A percentile compares a stretch with the other conserved stretches of the same genome.
Conservation (phyloP, 176 grass and related monocot species). For the Elaeis guineensis region DNA sequence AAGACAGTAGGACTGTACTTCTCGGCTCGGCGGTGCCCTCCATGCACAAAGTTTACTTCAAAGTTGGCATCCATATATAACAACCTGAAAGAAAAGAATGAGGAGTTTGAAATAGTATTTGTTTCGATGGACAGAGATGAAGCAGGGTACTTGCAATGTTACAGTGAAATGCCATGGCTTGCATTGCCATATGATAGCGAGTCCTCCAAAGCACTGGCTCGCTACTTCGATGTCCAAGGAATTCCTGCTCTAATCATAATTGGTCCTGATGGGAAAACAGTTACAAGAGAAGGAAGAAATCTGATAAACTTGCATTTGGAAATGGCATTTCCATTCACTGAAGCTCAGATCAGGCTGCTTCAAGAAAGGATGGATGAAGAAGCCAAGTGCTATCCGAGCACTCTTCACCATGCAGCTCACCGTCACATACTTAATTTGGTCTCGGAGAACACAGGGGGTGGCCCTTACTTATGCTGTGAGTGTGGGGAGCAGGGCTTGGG, state of each 20-base stretch:
- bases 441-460: constrained; percentile 42
- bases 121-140: constrained; percentile 63
- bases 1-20: constrained; percentile 64
- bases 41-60: constrained; percentile 48
- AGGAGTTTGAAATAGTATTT: constrained; percentile 53
- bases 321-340: constrained; percentile 63
- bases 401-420: constrained; percentile 34
- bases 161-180: constrained; percentile 50
- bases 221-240: constrained; percentile 56
- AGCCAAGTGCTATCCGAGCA: constrained; percentile 40
- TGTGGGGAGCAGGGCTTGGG: constrained; percentile 61
- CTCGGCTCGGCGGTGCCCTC: constrained; percentile 34
- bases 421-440: constrained; percentile 47
- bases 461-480: constrained; percentile 57
- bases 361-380: constrained; percentile 41
- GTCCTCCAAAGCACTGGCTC: constrained; percentile 36
- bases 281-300: constrained; percentile 55
- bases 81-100: constrained; percentile 27
- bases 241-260: constrained; percentile 56
- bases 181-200: constrained; percentile 42
- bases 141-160: constrained; percentile 34
- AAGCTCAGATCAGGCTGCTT: constrained; percentile 34
- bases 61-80: constrained; percentile 40
- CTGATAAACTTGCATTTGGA: constrained; percentile 67
- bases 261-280: constrained; percentile 62